phyloP scores from a whole-genome alignment of 805 yeast genomes.

The Barnettozyma californica region DNA sequence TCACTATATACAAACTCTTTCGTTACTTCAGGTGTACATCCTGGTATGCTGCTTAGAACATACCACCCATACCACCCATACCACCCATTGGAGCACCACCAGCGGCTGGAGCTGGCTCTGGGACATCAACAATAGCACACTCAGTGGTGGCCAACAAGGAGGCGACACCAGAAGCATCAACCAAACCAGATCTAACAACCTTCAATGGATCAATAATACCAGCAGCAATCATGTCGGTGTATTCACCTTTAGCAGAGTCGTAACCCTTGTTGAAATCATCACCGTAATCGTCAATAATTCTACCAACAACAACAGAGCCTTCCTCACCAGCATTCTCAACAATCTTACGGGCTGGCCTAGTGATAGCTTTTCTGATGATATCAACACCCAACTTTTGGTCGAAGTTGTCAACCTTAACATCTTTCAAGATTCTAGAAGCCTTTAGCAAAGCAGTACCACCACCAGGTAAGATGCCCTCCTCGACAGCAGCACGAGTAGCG shows the following conservation, averaged over 20 bases:
- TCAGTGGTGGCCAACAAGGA: constrained; percentile 96
- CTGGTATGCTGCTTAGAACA: constrained; percentile 18
- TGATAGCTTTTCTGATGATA: constrained; percentile 89
- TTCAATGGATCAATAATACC: constrained; percentile 99
- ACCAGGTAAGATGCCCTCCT: constrained; percentile 99
- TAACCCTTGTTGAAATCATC: constrained; percentile 85
- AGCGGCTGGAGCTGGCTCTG: constrained; percentile 60
- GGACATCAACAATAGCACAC: constrained; percentile 97
- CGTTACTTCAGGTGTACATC: background rate
- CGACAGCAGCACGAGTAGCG: constrained; percentile 99
- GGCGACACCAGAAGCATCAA: constrained; percentile 97
- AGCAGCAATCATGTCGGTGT: constrained; percentile 90
- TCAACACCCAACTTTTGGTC: constrained; percentile 98
- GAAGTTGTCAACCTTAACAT: constrained; percentile 66
- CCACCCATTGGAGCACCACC: constrained; percentile 47
- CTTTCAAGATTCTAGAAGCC: constrained; percentile 62
- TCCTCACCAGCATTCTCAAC: constrained; percentile 98
- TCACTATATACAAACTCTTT: constrained; percentile 9
- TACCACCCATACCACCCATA: constrained; percentile 68
- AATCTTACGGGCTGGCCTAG: constrained; percentile 94
- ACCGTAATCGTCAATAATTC: constrained; percentile 49
- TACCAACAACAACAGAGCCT: constrained; percentile 95
- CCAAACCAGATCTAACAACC: constrained; percentile 95
- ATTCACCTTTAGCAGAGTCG: constrained; percentile 90
- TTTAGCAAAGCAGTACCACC: constrained; percentile 98